Evolutionary conservation across 352 stramenopile species (phyloP).

Genomic region (Stramenopiles sp.): DNA sequence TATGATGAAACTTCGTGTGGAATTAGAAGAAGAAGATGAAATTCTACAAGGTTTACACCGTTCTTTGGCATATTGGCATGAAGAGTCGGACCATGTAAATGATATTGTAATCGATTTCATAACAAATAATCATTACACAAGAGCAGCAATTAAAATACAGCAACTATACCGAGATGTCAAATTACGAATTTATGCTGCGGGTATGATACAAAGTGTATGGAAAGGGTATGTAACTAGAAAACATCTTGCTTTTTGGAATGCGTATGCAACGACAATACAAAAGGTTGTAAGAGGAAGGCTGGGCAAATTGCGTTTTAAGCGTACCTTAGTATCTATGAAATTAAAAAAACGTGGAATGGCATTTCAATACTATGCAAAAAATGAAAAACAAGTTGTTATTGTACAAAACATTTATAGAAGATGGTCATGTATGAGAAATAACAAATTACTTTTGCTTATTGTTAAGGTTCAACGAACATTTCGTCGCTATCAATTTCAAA

Average conservation of each 20-base stretch:
- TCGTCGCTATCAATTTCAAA: no score
- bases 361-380: background rate
- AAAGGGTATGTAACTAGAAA: background rate
- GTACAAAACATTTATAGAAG: background rate
- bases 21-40: background rate
- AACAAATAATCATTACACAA: background rate
- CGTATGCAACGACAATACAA: background rate
- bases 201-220: background rate
- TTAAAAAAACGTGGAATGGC: background rate
- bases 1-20: background rate
- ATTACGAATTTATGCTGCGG: background rate
- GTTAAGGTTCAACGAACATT: no score
- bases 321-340: background rate
- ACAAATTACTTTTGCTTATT: background rate
- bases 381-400: background rate
- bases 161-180: background rate
- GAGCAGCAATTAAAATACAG: background rate
- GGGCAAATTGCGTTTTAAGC: background rate
- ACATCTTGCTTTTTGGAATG: background rate
- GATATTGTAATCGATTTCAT: background rate
- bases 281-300: background rate
- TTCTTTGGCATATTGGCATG: background rate
- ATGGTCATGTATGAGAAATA: background rate
- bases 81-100: background rate
- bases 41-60: background rate